These are phyloP conservation scores for Groenewaldozyma tartarivorans DNA, from an alignment of 805 yeast species.

Conservation along the genomic window DNA sequence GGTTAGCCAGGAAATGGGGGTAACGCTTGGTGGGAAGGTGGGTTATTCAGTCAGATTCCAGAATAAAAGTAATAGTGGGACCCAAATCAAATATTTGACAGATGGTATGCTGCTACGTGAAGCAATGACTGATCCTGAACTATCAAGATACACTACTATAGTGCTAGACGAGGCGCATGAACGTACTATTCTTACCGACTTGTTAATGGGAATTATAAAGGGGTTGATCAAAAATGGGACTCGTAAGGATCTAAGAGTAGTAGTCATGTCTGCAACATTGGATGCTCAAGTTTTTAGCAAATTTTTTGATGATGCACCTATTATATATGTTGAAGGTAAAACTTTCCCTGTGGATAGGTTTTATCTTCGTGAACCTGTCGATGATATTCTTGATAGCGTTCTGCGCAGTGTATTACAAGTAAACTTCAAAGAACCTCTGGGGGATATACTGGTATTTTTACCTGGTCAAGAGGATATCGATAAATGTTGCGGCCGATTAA, in stretches of 20 bases:
- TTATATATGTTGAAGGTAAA: slow-evolving; percentile 80
- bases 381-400: slow-evolving; percentile 76
- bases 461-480: slow-evolving; percentile 99
- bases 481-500: slow-evolving; percentile 57
- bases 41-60: slow-evolving; percentile 94
- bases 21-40: slow-evolving; percentile 65
- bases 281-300: slow-evolving; percentile 79
- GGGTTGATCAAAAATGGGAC: slow-evolving; percentile 45
- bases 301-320: slow-evolving; percentile 71
- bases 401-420: slow-evolving; percentile 68
- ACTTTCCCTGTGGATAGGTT: slow-evolving; percentile 72
- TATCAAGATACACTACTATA: slow-evolving; percentile 62
- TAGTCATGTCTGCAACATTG: slow-evolving; percentile 94
- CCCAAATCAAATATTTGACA: slow-evolving; percentile 76
- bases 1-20: slow-evolving; percentile 82
- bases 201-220: slow-evolving; percentile 81
- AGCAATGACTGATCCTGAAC: slow-evolving; percentile 60
- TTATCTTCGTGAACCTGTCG: slow-evolving; percentile 55
- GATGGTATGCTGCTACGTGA: slow-evolving; percentile 97
- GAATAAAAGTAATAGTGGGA: slow-evolving; percentile 46
- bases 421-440: slow-evolving; percentile 61
- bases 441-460: slow-evolving; percentile 85
- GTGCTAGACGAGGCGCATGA: slow-evolving; percentile 97
- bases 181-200: slow-evolving; percentile 84
- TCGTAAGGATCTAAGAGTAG: slow-evolving; percentile 47